phyloP scores from a whole-genome alignment of 495 filamentous ascomycete species.

The Lophiostoma macrostomum region DNA sequence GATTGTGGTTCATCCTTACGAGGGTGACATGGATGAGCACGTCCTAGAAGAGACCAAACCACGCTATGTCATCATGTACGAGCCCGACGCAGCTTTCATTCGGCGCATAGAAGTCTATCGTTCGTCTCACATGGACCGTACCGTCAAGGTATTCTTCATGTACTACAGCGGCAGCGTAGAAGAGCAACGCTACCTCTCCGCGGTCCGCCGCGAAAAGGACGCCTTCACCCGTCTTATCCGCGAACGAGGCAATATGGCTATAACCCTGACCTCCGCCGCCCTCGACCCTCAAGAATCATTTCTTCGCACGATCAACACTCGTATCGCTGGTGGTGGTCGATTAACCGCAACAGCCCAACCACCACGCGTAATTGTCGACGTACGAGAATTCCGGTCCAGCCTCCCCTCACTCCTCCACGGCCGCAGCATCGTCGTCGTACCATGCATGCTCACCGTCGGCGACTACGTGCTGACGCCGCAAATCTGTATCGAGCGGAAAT shows the following conservation, averaged over 20 bases:
- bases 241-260: slow-evolving; percentile 86
- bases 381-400: slow-evolving; percentile 91
- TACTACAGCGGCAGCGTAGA: slow-evolving; percentile 94
- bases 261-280: slow-evolving; percentile 68
- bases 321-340: slow-evolving; percentile 90
- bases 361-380: slow-evolving; percentile 91
- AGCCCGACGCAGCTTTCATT: slow-evolving; percentile 93
- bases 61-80: slow-evolving; percentile 97
- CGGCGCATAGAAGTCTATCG: slow-evolving; percentile 93
- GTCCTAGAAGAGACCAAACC: slow-evolving; percentile 90
- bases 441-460: slow-evolving; percentile 93
- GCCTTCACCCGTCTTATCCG: slow-evolving; percentile 89
- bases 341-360: slow-evolving; percentile 84
- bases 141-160: slow-evolving; percentile 90
- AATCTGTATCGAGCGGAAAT: slow-evolving; percentile 94
- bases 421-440: slow-evolving; percentile 77
- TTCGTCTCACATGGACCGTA: slow-evolving; percentile 83
- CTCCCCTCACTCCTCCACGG: slow-evolving; percentile 90
- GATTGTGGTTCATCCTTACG: slow-evolving; percentile 86
- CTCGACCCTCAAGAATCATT: slow-evolving; percentile 91
- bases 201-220: slow-evolving; percentile 89
- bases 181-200: slow-evolving; percentile 89
- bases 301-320: slow-evolving; percentile 90
- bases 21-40: slow-evolving; percentile 94
- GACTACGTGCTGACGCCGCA: slow-evolving; percentile 90